A percentile compares a stretch with the other conserved stretches of the same genome.
These are phyloP conservation scores for Umbelopsis sp. DNA, from an alignment of 371 early-diverging fungal species.

Conservation along the genomic window DNA sequence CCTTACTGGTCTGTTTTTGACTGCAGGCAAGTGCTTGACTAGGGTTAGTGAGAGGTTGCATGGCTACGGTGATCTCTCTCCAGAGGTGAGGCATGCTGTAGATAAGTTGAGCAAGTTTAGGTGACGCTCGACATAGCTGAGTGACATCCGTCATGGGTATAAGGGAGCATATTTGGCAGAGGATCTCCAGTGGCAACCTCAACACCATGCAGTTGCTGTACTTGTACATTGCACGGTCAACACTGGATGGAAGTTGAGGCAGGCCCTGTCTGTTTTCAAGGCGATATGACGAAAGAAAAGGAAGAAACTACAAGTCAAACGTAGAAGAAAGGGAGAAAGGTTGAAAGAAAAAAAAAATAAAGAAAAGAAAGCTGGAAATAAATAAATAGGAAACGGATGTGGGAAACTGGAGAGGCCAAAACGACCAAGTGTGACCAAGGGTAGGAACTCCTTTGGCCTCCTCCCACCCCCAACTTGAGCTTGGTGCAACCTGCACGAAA, in stretches of 20 bases:
- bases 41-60: neutral
- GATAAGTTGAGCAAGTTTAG: neutral
- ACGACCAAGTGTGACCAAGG: neutral
- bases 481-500: constrained; percentile 12
- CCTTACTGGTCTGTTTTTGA: neutral
- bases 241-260: constrained; percentile 11
- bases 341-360: neutral
- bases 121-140: neutral
- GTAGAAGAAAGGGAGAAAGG: neutral
- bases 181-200: constrained; percentile 15
- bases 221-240: constrained; percentile 15
- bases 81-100: neutral
- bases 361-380: neutral
- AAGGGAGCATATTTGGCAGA: constrained; percentile 10
- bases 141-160: constrained; percentile 9
- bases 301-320: neutral
- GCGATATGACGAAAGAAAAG: neutral
- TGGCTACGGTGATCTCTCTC: constrained; percentile 4
- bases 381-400: constrained; percentile 4
- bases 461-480: neutral
- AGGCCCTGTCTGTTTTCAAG: neutral
- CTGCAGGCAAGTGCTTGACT: neutral
- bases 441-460: neutral
- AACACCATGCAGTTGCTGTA: constrained; percentile 16
- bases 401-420: neutral